Evolutionary conservation across 306 rosid genomes (phyloP), one percentile per base, ranked within the genome.

Genomic region (Dalbergia oliveri): DNA sequence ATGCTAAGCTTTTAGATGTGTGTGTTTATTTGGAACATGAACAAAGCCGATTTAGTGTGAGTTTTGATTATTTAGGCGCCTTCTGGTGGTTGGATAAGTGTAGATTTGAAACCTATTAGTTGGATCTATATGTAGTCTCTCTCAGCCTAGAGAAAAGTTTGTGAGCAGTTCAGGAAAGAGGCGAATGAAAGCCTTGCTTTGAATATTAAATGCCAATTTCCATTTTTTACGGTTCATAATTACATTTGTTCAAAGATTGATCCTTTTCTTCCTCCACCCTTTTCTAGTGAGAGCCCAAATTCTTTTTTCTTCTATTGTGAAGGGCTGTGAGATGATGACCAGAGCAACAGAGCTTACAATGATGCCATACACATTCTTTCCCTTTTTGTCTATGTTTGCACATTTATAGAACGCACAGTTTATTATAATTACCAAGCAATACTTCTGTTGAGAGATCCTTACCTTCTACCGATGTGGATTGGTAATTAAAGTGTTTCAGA

Each of bases 391-490:
- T 12, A 15, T 50, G 47, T 6, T 50, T 50, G 7, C 13, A 8
- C 13, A 4, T 50, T 50, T 50, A 5, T 50, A 4, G 18, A 50
- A 50, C 14, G 19, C 16, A 3, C 7, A 15, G 14, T 11, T 53
- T 16, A 18, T 53, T 53, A 1, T 53, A 53, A 13, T 53, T 53
- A 44, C 50, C 10, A 9, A 8, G 12, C 12, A 1, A 44, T 44
- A 44, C 50, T 44, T 44, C 11, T 44, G 8, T 44, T 44, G 2
- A 9, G 50, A 44, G 50, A 44, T 44, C 50, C 13, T 44, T 44
- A 10, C 76, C 54, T 67, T 62, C 31, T 75, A 75, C 69, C 37
- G 37, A 56, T 54, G 31, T 80, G 69, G 60, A 15, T 26, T 69
- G 61, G 43, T 58, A 53, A 35, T 75, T 76, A 37, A 61, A 63